Evolutionary conservation across 192 early-diverging fungal genomes (phyloP), one percentile per base, ranked within the genome.

Genomic region (Spizellomyces sp.): DNA sequence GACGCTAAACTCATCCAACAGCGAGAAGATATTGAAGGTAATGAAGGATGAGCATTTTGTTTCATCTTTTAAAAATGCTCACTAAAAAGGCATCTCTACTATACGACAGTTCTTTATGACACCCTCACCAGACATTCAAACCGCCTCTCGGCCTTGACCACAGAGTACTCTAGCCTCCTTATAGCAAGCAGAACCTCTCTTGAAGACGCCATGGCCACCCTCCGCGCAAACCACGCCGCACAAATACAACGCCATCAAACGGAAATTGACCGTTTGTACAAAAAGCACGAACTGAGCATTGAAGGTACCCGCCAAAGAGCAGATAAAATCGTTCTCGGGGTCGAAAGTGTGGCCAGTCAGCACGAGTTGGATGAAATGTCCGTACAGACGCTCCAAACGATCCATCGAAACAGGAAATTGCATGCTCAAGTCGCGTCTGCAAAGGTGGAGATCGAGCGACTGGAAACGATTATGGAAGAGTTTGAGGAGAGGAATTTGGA

Each of bases 251-350:
- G 66, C n/a, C 66, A 68, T 45, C 54, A 68, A 45, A 43, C 55
- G 10, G 66, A 68, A 19, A 44, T 68, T 14, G 66, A 50, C 9
- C 12, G 44, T 12, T 5, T 68, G 66, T 56, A 41, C 10, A 12
- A 42, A 43, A 19, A 52, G 9, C 66, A 68, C 54, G 48, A 68
- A 44, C 48, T 8, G 2, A 52, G 41, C 15, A 58, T 54, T 41
- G 55, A 54, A 9, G 52, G 66, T 8, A 57, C 48, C 12, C 27
- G 21, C 6, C 9, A 42, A 19, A 46, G 66, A 8, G 66, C 48
- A 6, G 66, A 68, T 36, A 68, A 68, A 52, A 68, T 68, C 45
- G 66, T 68, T 10, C 54, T 68, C 41, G 66, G 66, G 8, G 66
- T 68, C 19, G 66, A 68, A 58, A 52, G 66, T 14, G 17, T 8